These are phyloP conservation scores for Bryopsis sp. DNA, from an alignment of 139 green algal genomes.

Conservation along the genomic window DNA sequence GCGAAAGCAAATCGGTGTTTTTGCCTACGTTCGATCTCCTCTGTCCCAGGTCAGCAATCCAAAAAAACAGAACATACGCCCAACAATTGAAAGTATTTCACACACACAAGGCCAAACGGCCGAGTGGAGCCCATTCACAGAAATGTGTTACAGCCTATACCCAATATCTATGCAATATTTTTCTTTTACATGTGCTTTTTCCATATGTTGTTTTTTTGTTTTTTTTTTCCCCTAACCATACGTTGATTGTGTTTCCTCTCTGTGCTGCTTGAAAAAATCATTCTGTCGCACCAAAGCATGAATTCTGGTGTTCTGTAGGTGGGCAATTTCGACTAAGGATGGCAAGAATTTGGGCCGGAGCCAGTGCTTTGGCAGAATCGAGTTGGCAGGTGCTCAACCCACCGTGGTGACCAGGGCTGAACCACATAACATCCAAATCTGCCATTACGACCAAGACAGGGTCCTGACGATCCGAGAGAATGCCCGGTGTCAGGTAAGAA, in stretches of 20 bases:
- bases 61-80: no score
- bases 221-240: no score
- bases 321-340: conserved; percentile 55
- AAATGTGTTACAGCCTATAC: no score
- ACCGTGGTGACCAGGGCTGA: conserved; percentile 73
- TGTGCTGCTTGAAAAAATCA: no score
- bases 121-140: no score
- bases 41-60: conserved; percentile 30
- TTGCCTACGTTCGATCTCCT: conserved; percentile 45
- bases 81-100: no score
- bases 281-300: background rate
- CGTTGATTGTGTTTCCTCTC: no score
- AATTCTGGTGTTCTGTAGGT: conserved; percentile 26
- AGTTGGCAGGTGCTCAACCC: conserved; percentile 32
- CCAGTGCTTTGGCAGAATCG: conserved; percentile 50
- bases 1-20: conserved; percentile 28
- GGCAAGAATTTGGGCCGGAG: conserved; percentile 33
- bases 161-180: no score
- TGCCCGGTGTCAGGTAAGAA: conserved; percentile 42
- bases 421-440: conserved; percentile 68
- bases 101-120: no score
- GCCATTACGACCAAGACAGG: conserved; percentile 57
- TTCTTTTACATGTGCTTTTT: no score
- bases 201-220: no score
- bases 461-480: conserved; percentile 64